These are phyloP conservation scores for Albizia julibrissin DNA, from an alignment of 306 rosid species.

Conservation along the genomic window DNA sequence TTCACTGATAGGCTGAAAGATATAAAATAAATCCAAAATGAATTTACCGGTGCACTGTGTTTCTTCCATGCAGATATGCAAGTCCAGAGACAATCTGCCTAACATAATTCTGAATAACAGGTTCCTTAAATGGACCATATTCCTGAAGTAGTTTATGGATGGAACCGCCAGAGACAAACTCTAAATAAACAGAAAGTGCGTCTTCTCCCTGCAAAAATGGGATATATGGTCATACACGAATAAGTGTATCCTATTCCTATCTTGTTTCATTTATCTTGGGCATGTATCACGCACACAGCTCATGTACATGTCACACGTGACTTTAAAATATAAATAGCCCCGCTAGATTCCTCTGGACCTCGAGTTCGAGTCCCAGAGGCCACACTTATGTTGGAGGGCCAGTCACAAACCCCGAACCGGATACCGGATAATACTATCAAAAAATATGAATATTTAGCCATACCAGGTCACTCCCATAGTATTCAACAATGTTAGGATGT, in stretches of 20 bases:
- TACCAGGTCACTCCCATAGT: constrained; percentile 97
- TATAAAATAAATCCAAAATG: neutral
- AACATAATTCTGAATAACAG: constrained; percentile 90
- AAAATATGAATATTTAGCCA: constrained; percentile 21
- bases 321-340: neutral
- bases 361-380: too few species aligned
- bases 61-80: constrained; percentile 91
- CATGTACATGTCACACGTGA: constrained; percentile 2
- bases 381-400: too few species aligned
- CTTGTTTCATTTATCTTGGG: constrained; percentile 6
- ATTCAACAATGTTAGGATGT: constrained; percentile 90
- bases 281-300: neutral
- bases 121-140: constrained; percentile 87
- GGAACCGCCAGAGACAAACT: constrained; percentile 94
- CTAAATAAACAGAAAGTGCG: constrained; percentile 86
- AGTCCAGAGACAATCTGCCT: constrained; percentile 93
- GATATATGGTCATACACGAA: neutral
- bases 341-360: too few species aligned
- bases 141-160: constrained; percentile 94
- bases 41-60: constrained; percentile 88
- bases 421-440: too few species aligned
- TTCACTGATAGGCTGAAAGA: neutral
- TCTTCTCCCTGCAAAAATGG: constrained; percentile 72
- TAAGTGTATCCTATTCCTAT: neutral
- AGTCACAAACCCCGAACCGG: too few species aligned